Conservation (phyloP, 1,284 basidiomycete species). For the Inonotus hispidus region DNA sequence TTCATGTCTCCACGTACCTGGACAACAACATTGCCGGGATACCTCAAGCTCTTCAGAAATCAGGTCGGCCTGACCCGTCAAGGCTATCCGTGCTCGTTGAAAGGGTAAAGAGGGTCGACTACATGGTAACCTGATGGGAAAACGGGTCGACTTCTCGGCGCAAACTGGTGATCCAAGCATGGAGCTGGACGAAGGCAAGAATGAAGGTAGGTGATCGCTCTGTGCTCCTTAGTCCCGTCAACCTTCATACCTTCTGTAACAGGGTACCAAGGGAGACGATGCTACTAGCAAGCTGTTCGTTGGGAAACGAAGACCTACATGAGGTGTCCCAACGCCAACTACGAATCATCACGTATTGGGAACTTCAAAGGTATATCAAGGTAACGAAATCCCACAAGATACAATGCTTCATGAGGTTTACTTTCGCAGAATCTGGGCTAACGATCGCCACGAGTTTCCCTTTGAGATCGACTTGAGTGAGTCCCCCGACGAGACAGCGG, state of each 20-base stretch:
- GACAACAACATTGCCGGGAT: no score
- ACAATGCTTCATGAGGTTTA: neutral
- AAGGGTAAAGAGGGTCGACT: no score
- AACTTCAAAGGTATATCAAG: conserved; percentile 94
- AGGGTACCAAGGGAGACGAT: conserved; percentile 94
- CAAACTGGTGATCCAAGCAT: conserved; percentile 98
- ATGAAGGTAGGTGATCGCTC: conserved; percentile 74
- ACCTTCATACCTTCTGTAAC: conserved; percentile 2
- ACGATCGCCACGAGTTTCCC: conserved; percentile 99
- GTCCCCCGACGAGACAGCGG: conserved; percentile 83
- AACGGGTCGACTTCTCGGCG: conserved; percentile 98
- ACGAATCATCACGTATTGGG: conserved; percentile 91
- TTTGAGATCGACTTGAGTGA: conserved; percentile 95
- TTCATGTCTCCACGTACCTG: no score
- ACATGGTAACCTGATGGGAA: conserved; percentile 98
- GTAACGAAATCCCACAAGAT: conserved; percentile 29
- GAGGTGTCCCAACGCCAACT: conserved; percentile 98
- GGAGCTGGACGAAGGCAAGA: conserved; percentile 92
- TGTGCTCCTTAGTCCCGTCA: conserved; percentile 18
- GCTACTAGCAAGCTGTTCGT: conserved; percentile 95
- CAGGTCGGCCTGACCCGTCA: no score
- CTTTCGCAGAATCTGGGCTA: conserved; percentile 68
- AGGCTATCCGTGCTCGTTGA: no score
- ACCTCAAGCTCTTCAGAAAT: no score
- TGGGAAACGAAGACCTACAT: conserved; percentile 99